phyloP scores from a whole-genome alignment of 1,284 basidiomycete genomes.

The Ceratobasidium theobromae region DNA sequence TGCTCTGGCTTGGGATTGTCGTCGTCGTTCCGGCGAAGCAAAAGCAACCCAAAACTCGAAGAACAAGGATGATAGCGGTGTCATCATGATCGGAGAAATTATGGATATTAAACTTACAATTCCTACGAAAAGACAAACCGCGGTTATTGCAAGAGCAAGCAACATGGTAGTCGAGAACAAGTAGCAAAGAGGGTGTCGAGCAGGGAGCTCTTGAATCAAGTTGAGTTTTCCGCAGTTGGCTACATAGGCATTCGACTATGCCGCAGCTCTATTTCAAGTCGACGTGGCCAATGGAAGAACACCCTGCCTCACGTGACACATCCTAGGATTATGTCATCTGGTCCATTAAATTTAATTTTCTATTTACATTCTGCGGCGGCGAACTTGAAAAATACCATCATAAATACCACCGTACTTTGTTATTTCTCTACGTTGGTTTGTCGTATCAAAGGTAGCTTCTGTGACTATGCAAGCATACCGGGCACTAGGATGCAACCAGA shows the following conservation, averaged over 20 bases:
- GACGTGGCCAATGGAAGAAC: constrained; percentile 28
- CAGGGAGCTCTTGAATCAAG: constrained; percentile 4
- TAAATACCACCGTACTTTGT: too few relatives aligned
- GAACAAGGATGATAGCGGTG: constrained; percentile 83
- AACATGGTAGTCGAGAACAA: not conserved
- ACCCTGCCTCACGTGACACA: not conserved
- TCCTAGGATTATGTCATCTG: not conserved
- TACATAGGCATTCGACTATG: constrained; percentile 15
- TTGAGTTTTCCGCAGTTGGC: constrained; percentile 16
- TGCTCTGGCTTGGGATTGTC: constrained; percentile 62
- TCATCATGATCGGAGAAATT: constrained; percentile 54
- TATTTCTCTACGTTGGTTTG: too few relatives aligned
- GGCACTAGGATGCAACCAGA: too few relatives aligned
- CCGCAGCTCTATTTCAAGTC: constrained; percentile 15
- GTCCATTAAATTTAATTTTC: not conserved
- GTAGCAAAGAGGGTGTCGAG: constrained; percentile 22
- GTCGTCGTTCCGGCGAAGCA: constrained; percentile 51
- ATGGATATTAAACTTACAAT: constrained; percentile 5
- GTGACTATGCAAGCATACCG: too few relatives aligned
- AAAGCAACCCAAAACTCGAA: constrained; percentile 66
- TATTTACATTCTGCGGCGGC: too few relatives aligned
- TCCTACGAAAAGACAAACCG: constrained; percentile 6
- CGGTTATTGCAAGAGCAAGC: not conserved
- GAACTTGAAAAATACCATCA: too few relatives aligned
- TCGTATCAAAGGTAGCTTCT: too few relatives aligned